Conservation (phyloP, 2,329 filamentous ascomycete species). For the Pseudogymnoascus sp. region DNA sequence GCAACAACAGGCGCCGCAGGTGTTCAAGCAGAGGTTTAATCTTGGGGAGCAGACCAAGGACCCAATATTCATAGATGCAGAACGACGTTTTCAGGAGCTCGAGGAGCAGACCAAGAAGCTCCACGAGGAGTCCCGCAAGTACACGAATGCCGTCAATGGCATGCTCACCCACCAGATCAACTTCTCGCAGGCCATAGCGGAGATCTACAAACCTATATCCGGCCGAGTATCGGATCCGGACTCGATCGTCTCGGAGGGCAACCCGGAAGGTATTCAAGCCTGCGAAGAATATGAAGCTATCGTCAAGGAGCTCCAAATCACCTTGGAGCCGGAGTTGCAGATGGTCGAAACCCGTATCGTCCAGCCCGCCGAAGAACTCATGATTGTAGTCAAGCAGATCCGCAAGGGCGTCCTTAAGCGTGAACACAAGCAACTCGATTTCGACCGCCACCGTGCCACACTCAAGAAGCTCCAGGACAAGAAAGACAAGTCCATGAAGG, state of each 20-base stretch:
- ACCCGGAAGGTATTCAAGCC: conserved; percentile 84
- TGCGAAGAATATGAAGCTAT: conserved; percentile 95
- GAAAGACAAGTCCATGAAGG: conserved; percentile 91
- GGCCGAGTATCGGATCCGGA: conserved; percentile 91
- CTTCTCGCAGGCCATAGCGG: conserved; percentile 90
- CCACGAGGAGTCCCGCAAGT: conserved; percentile 94
- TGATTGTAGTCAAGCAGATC: conserved; percentile 92
- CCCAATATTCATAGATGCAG: conserved; percentile 86
- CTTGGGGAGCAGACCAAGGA: conserved; percentile 94
- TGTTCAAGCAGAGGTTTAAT: conserved; percentile 86
- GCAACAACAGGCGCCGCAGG: conserved; percentile 67
- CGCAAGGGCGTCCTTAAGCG: conserved; percentile 82
- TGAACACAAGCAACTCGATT: conserved; percentile 96
- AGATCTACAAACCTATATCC: conserved; percentile 97
- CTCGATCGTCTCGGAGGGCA: conserved; percentile 71
- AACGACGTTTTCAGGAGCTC: conserved; percentile 86
- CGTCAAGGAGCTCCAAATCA: conserved; percentile 82
- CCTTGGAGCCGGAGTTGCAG: conserved; percentile 82
- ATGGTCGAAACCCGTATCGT: conserved; percentile 95
- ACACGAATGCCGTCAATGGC: conserved; percentile 94
- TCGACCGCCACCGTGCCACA: conserved; percentile 72
- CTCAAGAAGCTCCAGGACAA: conserved; percentile 96
- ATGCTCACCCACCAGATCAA: conserved; percentile 98
- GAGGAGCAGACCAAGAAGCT: conserved; percentile 94
- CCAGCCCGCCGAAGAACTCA: conserved; percentile 82